Percentiles rank a stretch among this genome's conserved stretches.
phyloP scores from a whole-genome alignment of 2,329 filamentous ascomycete genomes.

The Xylariaceae sp. region DNA sequence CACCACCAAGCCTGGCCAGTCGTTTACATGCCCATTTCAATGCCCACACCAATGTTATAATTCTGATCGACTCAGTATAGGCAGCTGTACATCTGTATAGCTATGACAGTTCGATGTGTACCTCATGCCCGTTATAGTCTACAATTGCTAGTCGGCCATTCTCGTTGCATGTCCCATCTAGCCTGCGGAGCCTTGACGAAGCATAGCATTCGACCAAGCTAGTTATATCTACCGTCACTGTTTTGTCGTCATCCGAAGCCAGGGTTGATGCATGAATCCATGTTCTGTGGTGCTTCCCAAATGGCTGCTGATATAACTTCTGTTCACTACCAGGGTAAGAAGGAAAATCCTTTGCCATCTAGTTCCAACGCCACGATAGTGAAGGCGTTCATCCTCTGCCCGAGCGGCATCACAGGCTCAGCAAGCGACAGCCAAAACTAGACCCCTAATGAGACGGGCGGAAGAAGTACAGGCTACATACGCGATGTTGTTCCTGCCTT shows the following conservation, averaged over 20 bases:
- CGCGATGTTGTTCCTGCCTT: constrained; percentile 4
- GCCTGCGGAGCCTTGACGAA: not conserved
- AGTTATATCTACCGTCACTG: constrained; percentile 1
- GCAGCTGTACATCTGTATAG: too few species aligned
- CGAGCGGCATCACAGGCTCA: too few species aligned
- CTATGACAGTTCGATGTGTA: too few species aligned
- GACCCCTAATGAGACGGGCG: too few species aligned
- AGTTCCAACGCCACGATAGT: constrained; percentile 19
- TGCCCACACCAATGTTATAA: too few species aligned
- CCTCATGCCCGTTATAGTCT: too few species aligned
- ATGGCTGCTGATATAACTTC: constrained; percentile 21
- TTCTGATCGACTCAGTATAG: too few species aligned
- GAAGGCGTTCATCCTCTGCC: not conserved
- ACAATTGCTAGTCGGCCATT: too few species aligned
- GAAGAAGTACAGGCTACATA: too few species aligned
- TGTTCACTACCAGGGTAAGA: constrained; percentile 16
- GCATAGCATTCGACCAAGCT: not conserved
- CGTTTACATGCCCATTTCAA: too few species aligned
- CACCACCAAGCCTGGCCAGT: too few species aligned
- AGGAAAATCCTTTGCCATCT: constrained; percentile 24
- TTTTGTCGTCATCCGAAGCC: constrained; percentile 13
- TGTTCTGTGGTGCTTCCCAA: constrained; percentile 26
- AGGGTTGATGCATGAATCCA: constrained; percentile 27
- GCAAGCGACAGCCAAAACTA: too few species aligned
- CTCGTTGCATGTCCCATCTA: not conserved